Evolutionary conservation across 495 filamentous ascomycete species (phyloP), one percentile per base, ranked within the genome.

Genomic region (Aspergillus baeticus): DNA sequence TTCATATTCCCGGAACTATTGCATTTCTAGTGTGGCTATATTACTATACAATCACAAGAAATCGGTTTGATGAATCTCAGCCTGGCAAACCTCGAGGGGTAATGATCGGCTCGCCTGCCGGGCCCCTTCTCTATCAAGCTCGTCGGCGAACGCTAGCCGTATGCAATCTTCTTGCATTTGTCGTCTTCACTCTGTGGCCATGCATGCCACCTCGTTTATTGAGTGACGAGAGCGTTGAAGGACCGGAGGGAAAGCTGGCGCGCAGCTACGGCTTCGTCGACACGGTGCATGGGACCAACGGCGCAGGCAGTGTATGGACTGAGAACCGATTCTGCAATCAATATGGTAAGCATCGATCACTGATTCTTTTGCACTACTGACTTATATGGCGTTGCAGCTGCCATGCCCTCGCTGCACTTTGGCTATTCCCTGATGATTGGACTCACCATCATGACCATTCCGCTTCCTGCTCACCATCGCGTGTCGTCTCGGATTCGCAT

Each of bases 381-480:
- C 46, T 18, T 21, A 21, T 8, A n/a, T n/a, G n/a, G n/a, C n/a
- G n/a, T n/a, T n/a, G n/a, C 73, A 71, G 88, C 88, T 21, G 88
- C 88, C 14, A 91, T 91, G 88, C 88, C 88, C 6, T 86, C 85
- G 14, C 79, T 92, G 58, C 87, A 92, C 65, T 92, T 92, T 66
- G 88, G 87, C 10, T 92, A 91, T 63, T 85, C 88, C 6, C 81
- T 92, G 31, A 81, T 88, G 65, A 86, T 91, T 57, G 88, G 88
- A 13, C 69, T 85, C 15, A 90, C 87, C 0, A 79, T 91, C 53
- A 77, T 83, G 68, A 71, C 69, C 20, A 76, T 84, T 34, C 79
- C 80, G 23, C 69, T 82, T 18, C 68, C 70, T 29, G 62, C 64
- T 10, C 68, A 70, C 21, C 68, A 75, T 37, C 68, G 61, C 41